Percentiles rank a stretch among this genome's conserved stretches.
Evolutionary conservation across 371 early-diverging fungal species (phyloP).

Genomic region (Actinomortierella ambigua): DNA sequence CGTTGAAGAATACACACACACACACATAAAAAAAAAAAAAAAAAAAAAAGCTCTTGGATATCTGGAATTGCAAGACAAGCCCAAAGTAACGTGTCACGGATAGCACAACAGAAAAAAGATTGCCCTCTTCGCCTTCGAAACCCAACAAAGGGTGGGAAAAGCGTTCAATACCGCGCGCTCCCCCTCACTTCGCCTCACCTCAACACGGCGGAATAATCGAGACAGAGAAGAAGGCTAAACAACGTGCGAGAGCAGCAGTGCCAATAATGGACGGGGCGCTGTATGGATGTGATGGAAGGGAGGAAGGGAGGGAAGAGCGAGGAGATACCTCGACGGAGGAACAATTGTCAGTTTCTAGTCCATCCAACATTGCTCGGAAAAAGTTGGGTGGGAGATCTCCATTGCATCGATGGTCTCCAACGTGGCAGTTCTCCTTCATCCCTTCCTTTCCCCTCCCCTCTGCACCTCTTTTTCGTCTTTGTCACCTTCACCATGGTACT

Average conservation of each 20-base stretch:
- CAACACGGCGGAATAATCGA: no score
- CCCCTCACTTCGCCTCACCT: no score
- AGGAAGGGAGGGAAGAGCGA: not conserved
- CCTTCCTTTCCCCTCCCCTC: conserved; percentile 1
- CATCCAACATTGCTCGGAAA: no score
- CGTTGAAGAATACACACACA: not conserved
- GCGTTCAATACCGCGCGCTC: no score
- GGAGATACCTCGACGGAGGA: no score
- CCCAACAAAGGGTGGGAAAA: no score
- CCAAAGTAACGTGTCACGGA: not conserved
- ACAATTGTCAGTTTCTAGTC: no score
- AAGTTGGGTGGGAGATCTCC: no score
- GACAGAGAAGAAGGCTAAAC: not conserved
- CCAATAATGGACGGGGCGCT: not conserved
- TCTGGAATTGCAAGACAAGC: not conserved
- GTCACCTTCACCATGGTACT: not conserved
- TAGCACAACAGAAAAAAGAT: not conserved
- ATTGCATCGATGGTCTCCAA: no score
- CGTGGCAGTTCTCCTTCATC: not conserved
- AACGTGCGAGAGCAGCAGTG: not conserved
- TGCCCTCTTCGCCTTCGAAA: not conserved
- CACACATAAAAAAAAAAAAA: not conserved
- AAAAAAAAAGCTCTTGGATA: not conserved
- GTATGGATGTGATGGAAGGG: not conserved
- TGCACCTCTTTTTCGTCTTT: conserved; percentile 1